phyloP scores from a whole-genome alignment of 495 filamentous ascomycete genomes.

The Tuber indicum region DNA sequence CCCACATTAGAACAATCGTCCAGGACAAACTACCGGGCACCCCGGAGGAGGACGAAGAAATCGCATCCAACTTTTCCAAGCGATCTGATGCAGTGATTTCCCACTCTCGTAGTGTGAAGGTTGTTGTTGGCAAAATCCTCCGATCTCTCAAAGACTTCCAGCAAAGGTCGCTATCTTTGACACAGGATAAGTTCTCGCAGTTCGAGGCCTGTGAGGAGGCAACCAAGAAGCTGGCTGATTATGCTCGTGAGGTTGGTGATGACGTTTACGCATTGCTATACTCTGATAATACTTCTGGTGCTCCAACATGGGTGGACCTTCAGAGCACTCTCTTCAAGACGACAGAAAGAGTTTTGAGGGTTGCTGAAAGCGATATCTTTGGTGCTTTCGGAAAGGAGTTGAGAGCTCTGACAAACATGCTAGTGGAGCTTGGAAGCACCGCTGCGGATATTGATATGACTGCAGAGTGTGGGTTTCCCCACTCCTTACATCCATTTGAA shows the following conservation, averaged over 20 bases:
- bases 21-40: slow-evolving; percentile 54
- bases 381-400: slow-evolving; percentile 62
- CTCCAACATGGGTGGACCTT: slow-evolving; percentile 55
- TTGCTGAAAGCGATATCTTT: slow-evolving; percentile 57
- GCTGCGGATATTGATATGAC: slow-evolving; percentile 71
- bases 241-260: slow-evolving; percentile 61
- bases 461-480: slow-evolving; percentile 53
- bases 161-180: slow-evolving; percentile 66
- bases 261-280: slow-evolving; percentile 58
- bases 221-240: slow-evolving; percentile 60
- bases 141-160: slow-evolving; percentile 72
- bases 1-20: slow-evolving; percentile 57
- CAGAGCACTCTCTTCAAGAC: slow-evolving; percentile 56
- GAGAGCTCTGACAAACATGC: slow-evolving; percentile 55
- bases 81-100: slow-evolving; percentile 65
- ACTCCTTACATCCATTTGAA: neutral
- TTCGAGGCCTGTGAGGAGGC: slow-evolving; percentile 59
- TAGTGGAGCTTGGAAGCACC: slow-evolving; percentile 67
- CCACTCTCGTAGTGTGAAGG: slow-evolving; percentile 74
- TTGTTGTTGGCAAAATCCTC: slow-evolving; percentile 71
- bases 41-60: slow-evolving; percentile 55
- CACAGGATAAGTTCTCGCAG: slow-evolving; percentile 50
- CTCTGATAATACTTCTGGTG: slow-evolving; percentile 51
- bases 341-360: slow-evolving; percentile 48
- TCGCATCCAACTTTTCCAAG: slow-evolving; percentile 59